Evolutionary conservation across 2,329 filamentous ascomycete genomes (phyloP), one percentile per base, ranked within the genome.

Genomic region (Phoma sp.): DNA sequence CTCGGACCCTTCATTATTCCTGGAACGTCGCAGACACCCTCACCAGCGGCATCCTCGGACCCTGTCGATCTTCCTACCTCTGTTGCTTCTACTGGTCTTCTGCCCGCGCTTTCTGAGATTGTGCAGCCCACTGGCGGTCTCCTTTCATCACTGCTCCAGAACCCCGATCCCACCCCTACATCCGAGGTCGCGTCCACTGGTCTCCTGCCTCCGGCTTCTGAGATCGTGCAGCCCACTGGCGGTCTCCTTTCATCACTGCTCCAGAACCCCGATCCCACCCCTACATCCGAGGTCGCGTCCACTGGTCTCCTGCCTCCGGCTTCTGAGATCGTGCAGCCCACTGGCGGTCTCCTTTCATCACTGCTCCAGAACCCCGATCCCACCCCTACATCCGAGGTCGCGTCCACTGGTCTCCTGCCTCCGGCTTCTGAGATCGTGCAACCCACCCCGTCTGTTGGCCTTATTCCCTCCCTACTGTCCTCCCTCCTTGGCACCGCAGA

Each of bases 1-100:
- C 61, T 59, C 1, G 64, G 65, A 6, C 60, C 65, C 4, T 66
- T 68, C 52, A 67, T 64, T 20, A 53, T 65, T 17, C 62, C 65
- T 15, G 66, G 65, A 29, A 60, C 62, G 5, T 65, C 60, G 11
- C 26, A 48, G 26, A 40, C 34, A 6, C 38, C 32, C n/a, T 7
- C 30, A 10, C 47, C 55, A 32, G 42, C 58, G 26, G 48, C 59
- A 14, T 21, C 48, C 9, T 55, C 53, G 12, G 53, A 42, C 32
- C 20, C 47, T 23, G n/a, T 47, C 32, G 34, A 47, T 17, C 34
- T 7, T 6, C 47, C 23, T 17, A 42, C 32, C 17, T 42, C 36
- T 7, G 45, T 56, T 14, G 51, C 45, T 2, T 56, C 59, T 7
- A 65, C 60, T 20, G 64, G 63, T 15, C 54, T 56, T 17, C 5